Base-by-base conservation (phyloP, 129 eudicot species). In the Arctium lappa region DNA sequence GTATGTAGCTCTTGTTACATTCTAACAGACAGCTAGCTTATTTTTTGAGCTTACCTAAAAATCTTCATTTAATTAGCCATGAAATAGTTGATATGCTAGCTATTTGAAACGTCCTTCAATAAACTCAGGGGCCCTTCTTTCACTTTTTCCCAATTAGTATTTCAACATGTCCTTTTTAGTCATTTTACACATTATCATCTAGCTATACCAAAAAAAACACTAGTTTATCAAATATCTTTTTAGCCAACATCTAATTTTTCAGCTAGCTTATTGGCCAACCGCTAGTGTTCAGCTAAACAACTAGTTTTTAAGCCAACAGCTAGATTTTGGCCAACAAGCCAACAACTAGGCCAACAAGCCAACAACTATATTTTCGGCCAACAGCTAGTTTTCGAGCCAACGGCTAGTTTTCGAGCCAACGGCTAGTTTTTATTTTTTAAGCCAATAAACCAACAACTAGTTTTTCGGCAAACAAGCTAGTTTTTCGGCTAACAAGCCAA, bases 1-100 rank as follows among this genome's bases (percentile, higher is more conserved):
- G 94, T 88, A 83, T 76, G 94, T 69, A 48, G 70, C 62, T 1
- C 4, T 69, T 10, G 2, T 9, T 31, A 15, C 40, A 7, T 5
- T 38, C 56, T 15, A 2, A 16, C 31, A 31, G 66, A 8, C 13
- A 40, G 46, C 63, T 16, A 56, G 18, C 27, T 56, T 15, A 4
- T 15, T 5, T 15, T 56, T 15, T 56, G 7, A 56, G 65, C 65
- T 4, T 15, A 56, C 16, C 0, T 4, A 4, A 3, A 56, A 15
- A 5, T 27, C 15, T 56, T 1, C 6, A 7, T 53, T 15, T 56
- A 1, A 27, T 50, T 12, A 50, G 5, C 5, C 22, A 50, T 13
- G 13, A 50, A 4, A 13, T 3, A 12, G 63, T 50, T 50, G 6
- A 50, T 40, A 40, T 50, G n/a, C 63, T 50, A 50, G 63, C 63